Percentiles rank a stretch among this genome's conserved stretches.
phyloP scores from a whole-genome alignment of 1,139 yeast genomes.

The Blastobotrys elegans region DNA sequence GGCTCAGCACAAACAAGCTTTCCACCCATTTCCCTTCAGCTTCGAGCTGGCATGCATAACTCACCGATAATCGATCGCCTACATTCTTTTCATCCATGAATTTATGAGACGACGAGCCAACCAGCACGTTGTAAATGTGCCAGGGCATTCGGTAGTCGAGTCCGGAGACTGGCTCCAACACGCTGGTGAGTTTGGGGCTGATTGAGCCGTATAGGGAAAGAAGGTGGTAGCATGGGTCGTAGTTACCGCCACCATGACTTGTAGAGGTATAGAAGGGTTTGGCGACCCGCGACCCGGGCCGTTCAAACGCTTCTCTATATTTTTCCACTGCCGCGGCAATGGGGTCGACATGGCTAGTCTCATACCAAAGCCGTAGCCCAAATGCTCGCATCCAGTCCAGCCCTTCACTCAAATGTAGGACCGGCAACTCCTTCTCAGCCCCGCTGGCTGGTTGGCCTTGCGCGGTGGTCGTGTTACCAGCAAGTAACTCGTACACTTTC shows the following conservation, averaged over 20 bases:
- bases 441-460: constrained; percentile 32
- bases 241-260: background rate
- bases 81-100: constrained; percentile 17
- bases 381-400: constrained; percentile 67
- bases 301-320: constrained; percentile 28
- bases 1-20: constrained; percentile 56
- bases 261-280: constrained; percentile 24
- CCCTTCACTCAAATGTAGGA: constrained; percentile 38
- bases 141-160: constrained; percentile 46
- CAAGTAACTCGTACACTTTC: constrained; percentile 58
- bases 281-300: constrained; percentile 20
- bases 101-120: constrained; percentile 15
- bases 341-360: constrained; percentile 39
- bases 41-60: constrained; percentile 53
- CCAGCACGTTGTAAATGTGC: constrained; percentile 49
- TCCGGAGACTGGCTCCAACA: constrained; percentile 17
- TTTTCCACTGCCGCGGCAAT: constrained; percentile 36
- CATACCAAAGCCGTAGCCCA: constrained; percentile 58
- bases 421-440: constrained; percentile 23
- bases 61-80: constrained; percentile 45
- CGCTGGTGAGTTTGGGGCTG: constrained; percentile 24
- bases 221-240: constrained; percentile 33
- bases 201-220: constrained; percentile 43
- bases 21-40: constrained; percentile 50
- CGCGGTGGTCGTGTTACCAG: constrained; percentile 44